Percentiles rank a stretch among this genome's conserved stretches.
These are phyloP conservation scores for Trebouxia sp. DNA, from an alignment of 139 green algal genomes.

Conservation along the genomic window DNA sequence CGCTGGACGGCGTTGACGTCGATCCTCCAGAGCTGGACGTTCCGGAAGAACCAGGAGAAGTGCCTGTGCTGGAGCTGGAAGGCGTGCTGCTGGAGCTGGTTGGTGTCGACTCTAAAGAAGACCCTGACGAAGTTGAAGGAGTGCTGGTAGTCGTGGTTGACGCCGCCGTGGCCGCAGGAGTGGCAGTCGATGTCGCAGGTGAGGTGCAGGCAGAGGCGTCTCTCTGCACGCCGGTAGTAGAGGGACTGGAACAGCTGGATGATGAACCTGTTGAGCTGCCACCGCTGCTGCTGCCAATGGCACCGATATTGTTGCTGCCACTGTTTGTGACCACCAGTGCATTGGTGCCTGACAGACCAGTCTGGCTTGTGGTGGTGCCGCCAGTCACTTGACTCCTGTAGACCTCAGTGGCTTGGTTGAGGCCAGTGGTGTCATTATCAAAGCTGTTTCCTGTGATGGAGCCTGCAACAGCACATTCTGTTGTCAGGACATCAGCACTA, in stretches of 20 bases:
- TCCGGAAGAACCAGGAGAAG: too few species aligned
- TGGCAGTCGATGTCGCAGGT: not conserved
- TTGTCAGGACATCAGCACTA: not conserved
- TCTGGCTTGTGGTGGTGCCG: not conserved
- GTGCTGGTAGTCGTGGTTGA: not conserved
- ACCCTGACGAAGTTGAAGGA: not conserved
- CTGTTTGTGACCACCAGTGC: not conserved
- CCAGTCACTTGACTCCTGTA: not conserved
- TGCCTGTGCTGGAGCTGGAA: too few species aligned
- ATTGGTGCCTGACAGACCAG: not conserved
- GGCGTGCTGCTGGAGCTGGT: too few species aligned
- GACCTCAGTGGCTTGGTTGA: not conserved
- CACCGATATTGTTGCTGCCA: not conserved
- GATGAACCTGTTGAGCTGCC: not conserved
- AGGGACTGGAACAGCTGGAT: not conserved
- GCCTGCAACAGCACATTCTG: not conserved
- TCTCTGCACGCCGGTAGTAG: not conserved
- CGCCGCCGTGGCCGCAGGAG: not conserved
- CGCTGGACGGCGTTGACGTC: too few species aligned
- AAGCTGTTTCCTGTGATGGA: constrained; percentile 26
- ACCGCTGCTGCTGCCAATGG: not conserved
- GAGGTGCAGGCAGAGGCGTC: not conserved
- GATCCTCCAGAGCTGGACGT: too few species aligned
- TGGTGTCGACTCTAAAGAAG: not conserved
- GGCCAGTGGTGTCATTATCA: not conserved